Percentiles rank a stretch among this genome's conserved stretches.
phyloP scores from a whole-genome alignment of 2,329 filamentous ascomycete genomes.

The Neoscytalidium dimidiatum region DNA sequence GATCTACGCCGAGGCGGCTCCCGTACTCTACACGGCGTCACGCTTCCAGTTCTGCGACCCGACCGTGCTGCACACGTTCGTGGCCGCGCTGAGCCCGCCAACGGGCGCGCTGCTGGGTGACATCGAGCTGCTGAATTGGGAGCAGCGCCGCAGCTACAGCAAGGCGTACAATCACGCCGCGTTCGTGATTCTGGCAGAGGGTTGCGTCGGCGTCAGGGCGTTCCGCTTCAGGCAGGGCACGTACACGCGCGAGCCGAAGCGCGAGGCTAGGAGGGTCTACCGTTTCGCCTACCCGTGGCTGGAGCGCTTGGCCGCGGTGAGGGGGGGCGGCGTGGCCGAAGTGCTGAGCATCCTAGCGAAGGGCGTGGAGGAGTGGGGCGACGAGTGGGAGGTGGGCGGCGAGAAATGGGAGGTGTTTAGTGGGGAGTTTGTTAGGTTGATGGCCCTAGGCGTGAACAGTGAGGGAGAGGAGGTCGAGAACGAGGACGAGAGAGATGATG shows the following conservation, averaged over 20 bases:
- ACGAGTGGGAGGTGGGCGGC: not conserved
- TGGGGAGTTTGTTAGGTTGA: not conserved
- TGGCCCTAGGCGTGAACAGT: not conserved
- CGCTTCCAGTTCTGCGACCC: conserved; percentile 30
- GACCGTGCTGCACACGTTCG: conserved; percentile 32
- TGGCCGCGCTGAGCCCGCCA: conserved; percentile 23
- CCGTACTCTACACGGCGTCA: conserved; percentile 33
- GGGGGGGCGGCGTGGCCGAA: conserved; percentile 29
- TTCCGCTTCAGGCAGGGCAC: conserved; percentile 26
- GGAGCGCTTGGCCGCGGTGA: conserved; percentile 34
- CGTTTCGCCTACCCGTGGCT: conserved; percentile 40
- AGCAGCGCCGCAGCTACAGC: conserved; percentile 25
- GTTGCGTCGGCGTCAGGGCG: conserved; percentile 32
- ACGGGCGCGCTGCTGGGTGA: conserved; percentile 22
- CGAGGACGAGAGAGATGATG: not conserved
- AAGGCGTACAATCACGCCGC: conserved; percentile 36
- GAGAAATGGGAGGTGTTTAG: not conserved
- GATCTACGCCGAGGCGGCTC: conserved; percentile 30
- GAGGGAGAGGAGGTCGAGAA: not conserved
- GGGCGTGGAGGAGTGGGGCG: not conserved
- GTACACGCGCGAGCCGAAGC: not conserved
- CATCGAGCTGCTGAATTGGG: conserved; percentile 17
- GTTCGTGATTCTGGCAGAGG: conserved; percentile 30
- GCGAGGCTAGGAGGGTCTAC: conserved; percentile 32
- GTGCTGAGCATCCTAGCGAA: conserved; percentile 28